A percentile compares a stretch with the other conserved stretches of the same genome.
phyloP scores from a whole-genome alignment of 371 early-diverging fungal species.

The Antonospora locustae region DNA sequence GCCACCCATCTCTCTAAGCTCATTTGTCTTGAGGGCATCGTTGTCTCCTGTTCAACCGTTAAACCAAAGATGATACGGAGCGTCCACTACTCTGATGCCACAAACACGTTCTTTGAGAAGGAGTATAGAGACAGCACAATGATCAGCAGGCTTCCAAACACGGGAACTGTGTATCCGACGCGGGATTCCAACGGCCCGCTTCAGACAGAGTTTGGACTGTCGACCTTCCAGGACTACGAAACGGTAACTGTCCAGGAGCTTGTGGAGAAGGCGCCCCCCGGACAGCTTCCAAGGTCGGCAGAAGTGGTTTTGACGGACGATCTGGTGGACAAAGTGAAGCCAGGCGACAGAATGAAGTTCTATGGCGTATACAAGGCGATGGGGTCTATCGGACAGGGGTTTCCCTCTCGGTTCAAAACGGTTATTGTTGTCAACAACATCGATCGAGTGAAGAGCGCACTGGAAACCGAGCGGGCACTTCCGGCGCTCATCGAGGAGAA shows the following conservation, averaged over 20 bases:
- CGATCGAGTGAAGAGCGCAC: conserved; percentile 58
- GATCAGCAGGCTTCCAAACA: conserved; percentile 60
- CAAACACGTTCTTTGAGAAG: conserved; percentile 58
- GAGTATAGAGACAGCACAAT: conserved; percentile 73
- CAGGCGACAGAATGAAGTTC: conserved; percentile 88
- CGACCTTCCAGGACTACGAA: conserved; percentile 81
- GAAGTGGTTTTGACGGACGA: conserved; percentile 90
- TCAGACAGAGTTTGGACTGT: conserved; percentile 79
- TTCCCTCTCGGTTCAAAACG: conserved; percentile 58
- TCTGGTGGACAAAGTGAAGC: conserved; percentile 82
- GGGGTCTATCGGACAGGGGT: conserved; percentile 56
- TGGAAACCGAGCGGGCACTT: conserved; percentile 55
- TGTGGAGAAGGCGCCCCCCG: conserved; percentile 94
- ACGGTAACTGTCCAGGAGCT: conserved; percentile 90
- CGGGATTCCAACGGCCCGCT: conserved; percentile 72
- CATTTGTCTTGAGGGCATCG: conserved; percentile 90
- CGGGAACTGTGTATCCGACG: conserved; percentile 52
- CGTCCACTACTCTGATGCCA: conserved; percentile 77
- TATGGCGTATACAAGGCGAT: conserved; percentile 81
- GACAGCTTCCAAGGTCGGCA: conserved; percentile 82
- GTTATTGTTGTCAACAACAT: conserved; percentile 76
- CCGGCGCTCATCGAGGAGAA: conserved; percentile 65
- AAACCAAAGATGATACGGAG: conserved; percentile 80
- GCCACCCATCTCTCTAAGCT: conserved; percentile 69
- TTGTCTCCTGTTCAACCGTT: conserved; percentile 85